Conservation (phyloP, 495 filamentous ascomycete genomes). For the Cetradonia linearis region DNA sequence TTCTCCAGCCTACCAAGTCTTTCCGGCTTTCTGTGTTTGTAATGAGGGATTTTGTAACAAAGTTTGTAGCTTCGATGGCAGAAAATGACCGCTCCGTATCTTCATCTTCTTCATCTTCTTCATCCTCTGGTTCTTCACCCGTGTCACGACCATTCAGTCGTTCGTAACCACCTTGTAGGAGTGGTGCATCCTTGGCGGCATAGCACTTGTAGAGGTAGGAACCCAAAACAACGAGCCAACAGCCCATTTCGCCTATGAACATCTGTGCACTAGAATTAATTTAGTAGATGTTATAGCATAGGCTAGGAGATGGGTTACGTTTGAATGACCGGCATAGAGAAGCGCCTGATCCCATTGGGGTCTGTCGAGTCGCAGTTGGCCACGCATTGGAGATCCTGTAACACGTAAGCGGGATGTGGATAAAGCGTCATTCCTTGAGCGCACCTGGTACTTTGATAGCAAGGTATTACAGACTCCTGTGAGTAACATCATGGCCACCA, state of each 20-base stretch:
- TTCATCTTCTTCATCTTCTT: conserved; percentile 30
- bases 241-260: conserved; percentile 88
- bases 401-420: conserved; percentile 8
- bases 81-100: conserved; percentile 27
- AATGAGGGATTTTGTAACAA: conserved; percentile 41
- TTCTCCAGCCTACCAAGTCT: conserved; percentile 58
- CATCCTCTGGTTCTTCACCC: conserved; percentile 40
- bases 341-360: conserved; percentile 53
- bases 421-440: conserved; percentile 11
- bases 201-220: conserved; percentile 55
- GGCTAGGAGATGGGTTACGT: conserved; percentile 35
- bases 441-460: conserved; percentile 88
- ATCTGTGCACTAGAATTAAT: conserved; percentile 49
- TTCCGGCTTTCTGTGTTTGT: conserved; percentile 34
- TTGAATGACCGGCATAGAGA: conserved; percentile 94
- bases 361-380: conserved; percentile 72
- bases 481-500: conserved; percentile 86
- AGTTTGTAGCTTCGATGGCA: conserved; percentile 34
- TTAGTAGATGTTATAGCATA: neutral
- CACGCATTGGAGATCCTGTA: conserved; percentile 90
- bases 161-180: conserved; percentile 53
- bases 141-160: conserved; percentile 40
- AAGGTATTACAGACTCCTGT: conserved; percentile 95
- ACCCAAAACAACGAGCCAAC: conserved; percentile 72
- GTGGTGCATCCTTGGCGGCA: conserved; percentile 33